Percentiles rank a stretch among this genome's conserved stretches.
phyloP scores from a whole-genome alignment of 176 grass and related monocot genomes.

The Lolium rigidum region DNA sequence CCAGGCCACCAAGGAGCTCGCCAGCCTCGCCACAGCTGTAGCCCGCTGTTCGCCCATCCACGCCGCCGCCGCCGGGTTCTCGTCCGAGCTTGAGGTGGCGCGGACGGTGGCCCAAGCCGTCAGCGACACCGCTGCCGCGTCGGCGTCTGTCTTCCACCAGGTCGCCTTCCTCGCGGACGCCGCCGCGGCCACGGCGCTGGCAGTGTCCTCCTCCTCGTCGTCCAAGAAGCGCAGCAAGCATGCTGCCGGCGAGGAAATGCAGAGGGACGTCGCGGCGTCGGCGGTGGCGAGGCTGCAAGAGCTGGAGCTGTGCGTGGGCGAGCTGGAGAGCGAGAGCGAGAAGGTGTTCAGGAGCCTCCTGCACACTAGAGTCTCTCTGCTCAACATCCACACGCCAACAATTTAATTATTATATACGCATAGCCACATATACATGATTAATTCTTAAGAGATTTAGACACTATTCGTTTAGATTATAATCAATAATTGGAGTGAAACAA shows the following conservation, averaged over 20 bases:
- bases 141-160: slow-evolving; percentile 43
- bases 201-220: neutral
- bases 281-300: slow-evolving; percentile 47
- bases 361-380: slow-evolving; percentile 63
- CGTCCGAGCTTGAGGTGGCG: slow-evolving; percentile 36
- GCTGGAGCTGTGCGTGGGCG: slow-evolving; percentile 61
- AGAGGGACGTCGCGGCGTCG: slow-evolving; percentile 33
- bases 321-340: slow-evolving; percentile 70
- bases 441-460: neutral
- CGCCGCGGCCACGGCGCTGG: slow-evolving; percentile 4
- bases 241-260: slow-evolving; percentile 21
- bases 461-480: slow-evolving; percentile 21
- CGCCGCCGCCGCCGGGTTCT: neutral
- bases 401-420: neutral
- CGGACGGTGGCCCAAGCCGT: slow-evolving; percentile 46
- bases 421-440: neutral
- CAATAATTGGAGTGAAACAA: neutral
- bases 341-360: slow-evolving; percentile 68
- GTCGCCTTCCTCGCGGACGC: slow-evolving; percentile 39
- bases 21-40: slow-evolving; percentile 34
- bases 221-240: slow-evolving; percentile 33
- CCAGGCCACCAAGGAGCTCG: slow-evolving; percentile 41
- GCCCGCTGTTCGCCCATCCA: neutral
- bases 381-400: slow-evolving; percentile 72
- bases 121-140: slow-evolving; percentile 37